A percentile compares a stretch with the other conserved stretches of the same genome.
Evolutionary conservation across 495 filamentous ascomycete genomes (phyloP).

Genomic region (Annulohypoxylon bovei): DNA sequence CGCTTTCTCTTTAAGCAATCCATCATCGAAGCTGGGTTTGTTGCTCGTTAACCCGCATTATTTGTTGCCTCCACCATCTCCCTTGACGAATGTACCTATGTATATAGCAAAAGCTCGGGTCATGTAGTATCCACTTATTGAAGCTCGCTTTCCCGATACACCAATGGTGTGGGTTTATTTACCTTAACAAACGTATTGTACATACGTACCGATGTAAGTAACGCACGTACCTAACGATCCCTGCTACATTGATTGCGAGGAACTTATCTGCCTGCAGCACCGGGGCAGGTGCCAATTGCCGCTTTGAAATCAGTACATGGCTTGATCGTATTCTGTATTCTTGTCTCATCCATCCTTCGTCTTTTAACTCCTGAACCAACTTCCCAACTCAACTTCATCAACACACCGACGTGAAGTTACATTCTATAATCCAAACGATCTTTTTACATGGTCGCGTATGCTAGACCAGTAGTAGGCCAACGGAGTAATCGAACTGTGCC

Average conservation of each 20-base stretch:
- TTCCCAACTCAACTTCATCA: not conserved
- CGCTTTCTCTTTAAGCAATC: slow-evolving; percentile 9
- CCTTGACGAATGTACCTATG: not conserved
- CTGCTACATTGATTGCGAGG: slow-evolving; percentile 30
- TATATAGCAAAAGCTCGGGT: not conserved
- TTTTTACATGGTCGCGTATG: not conserved
- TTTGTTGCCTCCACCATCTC: slow-evolving; percentile 19
- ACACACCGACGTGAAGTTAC: not conserved
- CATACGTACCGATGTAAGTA: not conserved
- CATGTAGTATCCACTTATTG: slow-evolving; percentile 9
- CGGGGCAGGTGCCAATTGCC: slow-evolving; percentile 25
- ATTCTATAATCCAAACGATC: not conserved
- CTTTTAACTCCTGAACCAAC: slow-evolving; percentile 1
- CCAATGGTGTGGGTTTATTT: slow-evolving; percentile 18
- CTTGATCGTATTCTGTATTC: not conserved
- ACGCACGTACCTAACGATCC: not conserved
- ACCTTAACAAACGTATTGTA: not conserved
- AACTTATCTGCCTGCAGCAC: slow-evolving; percentile 37
- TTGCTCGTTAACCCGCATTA: slow-evolving; percentile 2
- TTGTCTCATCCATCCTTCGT: not conserved
- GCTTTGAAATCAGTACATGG: slow-evolving; percentile 25
- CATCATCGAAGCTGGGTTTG: slow-evolving; percentile 8
- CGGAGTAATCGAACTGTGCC: not conserved
- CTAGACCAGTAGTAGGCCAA: not conserved
- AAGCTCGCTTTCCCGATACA: slow-evolving; percentile 19